Base-by-base conservation (phyloP, 2,329 filamentous ascomycete genomes). In the Colletotrichum magnum region DNA sequence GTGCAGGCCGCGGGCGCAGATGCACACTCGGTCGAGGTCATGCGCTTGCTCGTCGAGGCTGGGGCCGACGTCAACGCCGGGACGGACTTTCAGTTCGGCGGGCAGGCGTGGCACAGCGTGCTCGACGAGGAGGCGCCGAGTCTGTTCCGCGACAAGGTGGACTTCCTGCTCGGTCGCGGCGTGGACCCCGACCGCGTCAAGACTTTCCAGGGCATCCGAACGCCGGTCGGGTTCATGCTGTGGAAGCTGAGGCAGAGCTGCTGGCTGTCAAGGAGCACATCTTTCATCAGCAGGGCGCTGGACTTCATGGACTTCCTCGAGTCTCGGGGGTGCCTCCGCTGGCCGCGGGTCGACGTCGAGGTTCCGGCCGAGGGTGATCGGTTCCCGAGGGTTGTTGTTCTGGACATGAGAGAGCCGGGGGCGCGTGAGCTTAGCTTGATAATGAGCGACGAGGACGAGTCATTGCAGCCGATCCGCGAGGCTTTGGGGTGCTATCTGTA, bases 111-210 rank as follows among this genome's bases (percentile, higher is more conserved):
- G 59, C 51, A 32, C 5, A 54, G 43, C 26, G 59, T 36, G 3
- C 5, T 63, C 24, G 59, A 63, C 18, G 59, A 63, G 12, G 59
- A 63, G 16, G 43, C 50, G 16, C 52, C 52, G 1, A 43, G 51
- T 16, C 41, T 51, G 1, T 64, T 64, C n/a, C 43, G 60, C 26
- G 41, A 52, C 41, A 64, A 57, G 18, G 52, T 64, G 4, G 52
- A 57, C 4, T 64, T 64, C 16, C 43, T 56, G 15, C n/a, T 50
- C 4, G 12, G 47, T 12, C 52, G 15, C 5, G 60, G 60, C 5
- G n/a, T 64, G 12, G 32, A 57, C 28, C 26, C 21, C 15, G 18
- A 5, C 4, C 9, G 15, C 16, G 52, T 64, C 26, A 48, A 51
- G 60, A 56, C 52, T 6, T 57, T n/a, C n/a, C n/a, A 56, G 18